Conservation (phyloP, 345 rosid species). For the Alliaria petiolata region DNA sequence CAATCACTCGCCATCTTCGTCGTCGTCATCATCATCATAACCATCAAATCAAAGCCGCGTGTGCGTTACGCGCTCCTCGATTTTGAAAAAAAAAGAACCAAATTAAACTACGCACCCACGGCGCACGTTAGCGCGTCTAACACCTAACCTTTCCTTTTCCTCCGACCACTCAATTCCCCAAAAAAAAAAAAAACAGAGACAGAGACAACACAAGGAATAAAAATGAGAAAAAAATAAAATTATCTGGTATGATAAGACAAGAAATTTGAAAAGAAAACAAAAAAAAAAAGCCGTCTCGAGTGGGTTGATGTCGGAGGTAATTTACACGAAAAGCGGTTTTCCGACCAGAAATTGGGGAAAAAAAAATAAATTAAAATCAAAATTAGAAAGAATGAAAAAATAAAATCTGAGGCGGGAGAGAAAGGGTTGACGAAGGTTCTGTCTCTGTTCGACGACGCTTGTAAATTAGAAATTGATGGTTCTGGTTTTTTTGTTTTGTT, state of each 20-base stretch:
- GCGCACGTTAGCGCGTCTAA: slow-evolving; percentile 26
- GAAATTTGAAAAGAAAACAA: not conserved
- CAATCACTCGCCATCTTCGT: slow-evolving; percentile 39
- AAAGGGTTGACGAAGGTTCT: slow-evolving; percentile 39
- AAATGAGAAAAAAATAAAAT: not conserved
- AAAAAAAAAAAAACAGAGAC: not conserved
- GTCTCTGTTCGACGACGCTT: slow-evolving; percentile 1
- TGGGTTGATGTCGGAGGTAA: slow-evolving; percentile 18
- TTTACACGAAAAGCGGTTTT: slow-evolving; percentile 27
- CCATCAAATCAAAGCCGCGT: slow-evolving; percentile 24
- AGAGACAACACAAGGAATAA: not conserved
- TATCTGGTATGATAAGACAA: slow-evolving; percentile 14
- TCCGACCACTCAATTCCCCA: slow-evolving; percentile 4
- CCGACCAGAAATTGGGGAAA: not conserved
- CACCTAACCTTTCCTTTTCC: slow-evolving; percentile 1
- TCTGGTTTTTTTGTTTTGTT: slow-evolving; percentile 2
- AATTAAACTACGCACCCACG: slow-evolving; percentile 26
- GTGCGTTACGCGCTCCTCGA: slow-evolving; percentile 26
- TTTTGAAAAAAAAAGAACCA: not conserved
- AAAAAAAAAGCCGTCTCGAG: not conserved
- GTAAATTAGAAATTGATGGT: slow-evolving; percentile 25
- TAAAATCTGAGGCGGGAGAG: slow-evolving; percentile 36
- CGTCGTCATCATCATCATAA: slow-evolving; percentile 16
- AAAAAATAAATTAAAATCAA: not conserved
- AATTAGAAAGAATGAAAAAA: not conserved